These are phyloP conservation scores for Trichoderma atroviride DNA, from an alignment of 2,329 filamentous ascomycete species.

Conservation along the genomic window DNA sequence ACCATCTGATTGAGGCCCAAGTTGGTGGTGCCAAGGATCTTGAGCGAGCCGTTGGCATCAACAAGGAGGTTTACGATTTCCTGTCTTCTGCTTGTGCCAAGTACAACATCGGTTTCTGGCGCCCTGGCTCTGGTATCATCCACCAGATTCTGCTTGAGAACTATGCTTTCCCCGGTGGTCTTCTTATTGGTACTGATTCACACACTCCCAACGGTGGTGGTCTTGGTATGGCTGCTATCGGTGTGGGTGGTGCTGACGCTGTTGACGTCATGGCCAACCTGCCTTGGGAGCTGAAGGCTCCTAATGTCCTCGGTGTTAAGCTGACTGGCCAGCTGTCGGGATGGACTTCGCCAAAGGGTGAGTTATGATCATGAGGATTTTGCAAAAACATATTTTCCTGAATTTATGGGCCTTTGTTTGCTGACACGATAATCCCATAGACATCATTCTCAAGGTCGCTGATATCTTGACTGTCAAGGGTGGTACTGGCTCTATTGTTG, in stretches of 20 bases:
- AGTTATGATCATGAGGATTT: constrained; percentile 35
- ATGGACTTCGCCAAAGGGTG: constrained; percentile 93
- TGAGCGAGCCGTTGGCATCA: constrained; percentile 84
- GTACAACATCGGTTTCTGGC: constrained; percentile 99
- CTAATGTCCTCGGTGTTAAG: constrained; percentile 95
- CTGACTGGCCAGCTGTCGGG: constrained; percentile 86
- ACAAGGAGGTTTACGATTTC: constrained; percentile 99
- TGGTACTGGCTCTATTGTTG: constrained; percentile 88
- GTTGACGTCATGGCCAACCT: constrained; percentile 98
- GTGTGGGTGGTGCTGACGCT: constrained; percentile 96
- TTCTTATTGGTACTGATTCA: constrained; percentile 96
- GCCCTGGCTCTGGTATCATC: constrained; percentile 97
- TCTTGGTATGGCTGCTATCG: constrained; percentile 91
- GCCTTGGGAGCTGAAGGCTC: constrained; percentile 97
- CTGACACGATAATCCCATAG: constrained; percentile 46
- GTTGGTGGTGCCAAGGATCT: constrained; percentile 92
- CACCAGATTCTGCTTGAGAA: constrained; percentile 99
- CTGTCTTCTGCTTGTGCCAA: constrained; percentile 90
- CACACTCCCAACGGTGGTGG: constrained; percentile 98
- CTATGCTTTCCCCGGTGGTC: constrained; percentile 97
- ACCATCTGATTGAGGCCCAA: constrained; percentile 99
- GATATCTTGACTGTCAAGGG: constrained; percentile 98
- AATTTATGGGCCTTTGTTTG: background rate
- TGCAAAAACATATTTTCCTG: background rate
- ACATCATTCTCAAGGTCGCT: constrained; percentile 96